Base-by-base conservation (phyloP, 169 alveolate genomes). In the Plasmodium relictum region DNA sequence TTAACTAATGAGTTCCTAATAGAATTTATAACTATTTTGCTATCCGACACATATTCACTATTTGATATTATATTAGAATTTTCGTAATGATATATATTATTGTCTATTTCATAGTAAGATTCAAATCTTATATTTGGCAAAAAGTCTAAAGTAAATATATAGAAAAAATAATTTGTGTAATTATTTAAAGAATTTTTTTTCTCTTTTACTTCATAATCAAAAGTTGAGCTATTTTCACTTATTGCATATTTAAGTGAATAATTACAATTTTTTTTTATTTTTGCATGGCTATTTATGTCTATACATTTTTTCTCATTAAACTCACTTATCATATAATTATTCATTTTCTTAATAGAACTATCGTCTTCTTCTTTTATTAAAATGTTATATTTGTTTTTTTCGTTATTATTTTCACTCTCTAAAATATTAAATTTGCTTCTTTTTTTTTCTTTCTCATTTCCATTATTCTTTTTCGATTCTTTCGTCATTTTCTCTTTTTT, bases 101-200 rank as follows among this genome's bases (percentile, higher is more conserved):
- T 63, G 20, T 4, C 12, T 14, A 54, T 62, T 26, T 83, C 85
- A 61, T 68, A 83, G 9, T 42, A 83, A 9, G 91, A 66, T 56
- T 83, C 91, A 72, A 83, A 83, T 44, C 41, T 50, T 66, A 83
- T 83, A 39, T 73, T 83, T 20, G 91, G 91, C 20, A 83, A 22
- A 26, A 69, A 12, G 41, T 83, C 91, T 39, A 83, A 37, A n/a
- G 91, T 83, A 63, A 62, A 83, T n/a, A 83, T 83, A 59, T 83
- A 83, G 44, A 83, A 83, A 39, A 83, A 83, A 24, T 83, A 83
- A 18, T 83, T 66, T 18, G 52, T 31, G 20, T 83, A 14, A 54
- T 20, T 62, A n/a, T 62, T 26, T 18, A 24, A 9, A 16, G 22
- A 14, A 37, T 48, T 71, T 41, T 37, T 26, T 48, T 56, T 58